A percentile compares a stretch with the other conserved stretches of the same genome.
These are phyloP conservation scores for Postia placenta DNA, from an alignment of 768 basidiomycete genomes.

Conservation along the genomic window DNA sequence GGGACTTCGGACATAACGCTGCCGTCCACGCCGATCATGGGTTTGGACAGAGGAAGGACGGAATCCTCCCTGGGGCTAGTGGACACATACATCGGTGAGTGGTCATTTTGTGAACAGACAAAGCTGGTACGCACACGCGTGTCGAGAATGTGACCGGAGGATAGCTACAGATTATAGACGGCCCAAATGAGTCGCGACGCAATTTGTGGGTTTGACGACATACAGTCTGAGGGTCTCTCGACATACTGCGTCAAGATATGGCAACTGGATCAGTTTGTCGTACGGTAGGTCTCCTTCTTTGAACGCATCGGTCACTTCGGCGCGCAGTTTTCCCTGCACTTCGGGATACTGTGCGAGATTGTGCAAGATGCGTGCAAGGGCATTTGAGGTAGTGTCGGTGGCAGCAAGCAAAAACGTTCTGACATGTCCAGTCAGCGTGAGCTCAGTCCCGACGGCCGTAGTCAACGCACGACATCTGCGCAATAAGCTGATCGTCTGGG, in stretches of 20 bases:
- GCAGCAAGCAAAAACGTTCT: slow-evolving; percentile 21
- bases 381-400: slow-evolving; percentile 23
- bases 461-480: slow-evolving; percentile 14
- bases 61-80: slow-evolving; percentile 11
- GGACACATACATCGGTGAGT: neutral
- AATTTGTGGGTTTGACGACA: neutral
- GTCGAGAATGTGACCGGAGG: slow-evolving; percentile 1
- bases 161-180: slow-evolving; percentile 3
- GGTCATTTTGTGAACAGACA: neutral
- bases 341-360: slow-evolving; percentile 24
- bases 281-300: slow-evolving; percentile 26
- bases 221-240: slow-evolving; percentile 53
- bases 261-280: slow-evolving; percentile 25
- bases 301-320: slow-evolving; percentile 11
- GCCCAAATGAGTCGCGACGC: neutral
- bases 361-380: slow-evolving; percentile 16
- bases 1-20: slow-evolving; percentile 17
- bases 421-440: neutral
- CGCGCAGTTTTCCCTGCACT: slow-evolving; percentile 28
- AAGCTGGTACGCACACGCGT: slow-evolving; percentile 5
- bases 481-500: slow-evolving; percentile 15
- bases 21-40: slow-evolving; percentile 25
- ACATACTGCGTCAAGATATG: slow-evolving; percentile 60
- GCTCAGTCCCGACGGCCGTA: neutral
- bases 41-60: slow-evolving; percentile 25